These are phyloP conservation scores for Clathrus columnatus DNA, from an alignment of 768 basidiomycete genomes.

Conservation along the genomic window DNA sequence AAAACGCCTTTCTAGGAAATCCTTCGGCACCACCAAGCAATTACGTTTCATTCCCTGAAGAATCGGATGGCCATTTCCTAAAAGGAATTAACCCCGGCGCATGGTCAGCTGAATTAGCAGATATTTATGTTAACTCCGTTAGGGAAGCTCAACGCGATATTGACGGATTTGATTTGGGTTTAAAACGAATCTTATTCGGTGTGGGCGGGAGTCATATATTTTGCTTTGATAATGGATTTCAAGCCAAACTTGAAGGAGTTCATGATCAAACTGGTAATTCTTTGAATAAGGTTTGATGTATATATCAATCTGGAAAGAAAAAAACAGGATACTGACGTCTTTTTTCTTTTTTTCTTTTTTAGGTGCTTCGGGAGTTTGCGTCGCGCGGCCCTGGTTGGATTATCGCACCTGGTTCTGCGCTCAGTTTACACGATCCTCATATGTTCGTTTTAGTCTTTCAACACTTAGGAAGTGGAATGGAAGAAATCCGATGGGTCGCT, in stretches of 20 bases:
- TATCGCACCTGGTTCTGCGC: constrained; percentile 9
- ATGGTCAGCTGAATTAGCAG: constrained; percentile 8
- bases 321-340: background rate
- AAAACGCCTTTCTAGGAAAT: constrained; percentile 9
- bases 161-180: constrained; percentile 7
- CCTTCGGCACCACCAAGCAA: constrained; percentile 9
- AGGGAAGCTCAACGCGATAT: constrained; percentile 9
- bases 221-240: constrained; percentile 11
- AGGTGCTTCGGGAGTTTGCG: constrained; percentile 9
- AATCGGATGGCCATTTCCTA: constrained; percentile 6
- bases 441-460: constrained; percentile 11
- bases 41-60: constrained; percentile 10
- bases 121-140: constrained; percentile 7
- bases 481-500: constrained; percentile 10
- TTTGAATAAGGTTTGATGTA: constrained; percentile 4
- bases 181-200: constrained; percentile 6
- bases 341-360: background rate
- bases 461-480: constrained; percentile 2
- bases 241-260: constrained; percentile 7
- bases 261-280: constrained; percentile 10
- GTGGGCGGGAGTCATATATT: constrained; percentile 11
- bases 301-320: background rate
- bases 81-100: constrained; percentile 10
- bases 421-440: constrained; percentile 10
- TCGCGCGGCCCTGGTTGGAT: constrained; percentile 8